Evolutionary conservation across 306 rosid species (phyloP).

Genomic region (Senna siamea): DNA sequence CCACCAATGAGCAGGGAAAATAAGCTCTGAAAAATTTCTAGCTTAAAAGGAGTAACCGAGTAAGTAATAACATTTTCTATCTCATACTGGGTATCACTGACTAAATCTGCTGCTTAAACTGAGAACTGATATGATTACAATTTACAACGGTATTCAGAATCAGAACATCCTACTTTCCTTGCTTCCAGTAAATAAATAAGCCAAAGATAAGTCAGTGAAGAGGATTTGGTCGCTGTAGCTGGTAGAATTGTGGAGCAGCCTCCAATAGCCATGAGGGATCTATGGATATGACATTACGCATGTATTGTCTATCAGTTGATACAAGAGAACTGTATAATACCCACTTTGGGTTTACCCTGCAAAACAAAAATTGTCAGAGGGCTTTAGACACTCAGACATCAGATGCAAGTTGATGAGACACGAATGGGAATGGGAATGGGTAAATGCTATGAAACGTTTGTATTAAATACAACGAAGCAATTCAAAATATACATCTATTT

Average conservation of each 20-base stretch:
- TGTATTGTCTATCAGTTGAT: conserved; percentile 85
- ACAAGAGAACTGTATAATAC: conserved; percentile 76
- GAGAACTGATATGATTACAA: conserved; percentile 10
- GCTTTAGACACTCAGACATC: background rate
- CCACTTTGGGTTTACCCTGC: conserved; percentile 98
- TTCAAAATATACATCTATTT: no score
- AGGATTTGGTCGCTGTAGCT: conserved; percentile 54
- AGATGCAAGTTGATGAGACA: background rate
- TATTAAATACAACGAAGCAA: no score
- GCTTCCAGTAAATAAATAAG: background rate
- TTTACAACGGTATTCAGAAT: background rate
- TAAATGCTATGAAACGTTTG: no score
- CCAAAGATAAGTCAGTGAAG: conserved; percentile 48
- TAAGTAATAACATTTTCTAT: conserved; percentile 3
- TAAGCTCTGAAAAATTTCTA: background rate
- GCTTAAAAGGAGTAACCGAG: conserved; percentile 5
- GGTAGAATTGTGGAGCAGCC: conserved; percentile 92
- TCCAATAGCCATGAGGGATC: conserved; percentile 83
- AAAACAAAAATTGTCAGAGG: conserved; percentile 26
- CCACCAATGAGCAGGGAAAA: background rate
- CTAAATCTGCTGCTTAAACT: conserved; percentile 29
- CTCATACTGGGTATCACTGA: conserved; percentile 20
- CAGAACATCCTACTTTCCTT: background rate
- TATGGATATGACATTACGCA: conserved; percentile 83
- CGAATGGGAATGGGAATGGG: no score